Evolutionary conservation across 2,329 filamentous ascomycete species (phyloP).

Genomic region (Colletotrichum tropicicola): DNA sequence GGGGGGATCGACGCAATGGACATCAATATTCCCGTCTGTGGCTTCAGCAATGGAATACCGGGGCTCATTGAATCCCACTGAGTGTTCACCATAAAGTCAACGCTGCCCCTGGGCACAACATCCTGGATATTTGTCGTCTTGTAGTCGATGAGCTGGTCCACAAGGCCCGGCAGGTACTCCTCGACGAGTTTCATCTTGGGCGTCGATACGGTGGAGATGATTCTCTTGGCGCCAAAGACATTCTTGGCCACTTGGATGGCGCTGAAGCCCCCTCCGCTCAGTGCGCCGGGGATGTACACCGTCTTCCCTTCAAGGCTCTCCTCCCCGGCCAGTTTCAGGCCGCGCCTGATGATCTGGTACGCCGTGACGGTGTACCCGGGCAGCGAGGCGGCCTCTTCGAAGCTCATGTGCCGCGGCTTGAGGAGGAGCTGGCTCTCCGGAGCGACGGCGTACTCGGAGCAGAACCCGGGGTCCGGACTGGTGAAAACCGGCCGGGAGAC

Average conservation of each 20-base stretch:
- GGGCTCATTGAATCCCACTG: constrained; percentile 47
- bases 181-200: constrained; percentile 56
- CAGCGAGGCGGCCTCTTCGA: constrained; percentile 47
- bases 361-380: constrained; percentile 50
- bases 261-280: constrained; percentile 57
- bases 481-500: constrained; percentile 48
- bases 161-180: constrained; percentile 49
- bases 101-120: constrained; percentile 48
- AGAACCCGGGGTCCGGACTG: constrained; percentile 40
- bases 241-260: constrained; percentile 60
- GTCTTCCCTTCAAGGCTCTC: constrained; percentile 57
- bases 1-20: constrained; percentile 50
- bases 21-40: constrained; percentile 46
- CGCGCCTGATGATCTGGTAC: constrained; percentile 51
- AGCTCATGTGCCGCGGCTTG: constrained; percentile 42
- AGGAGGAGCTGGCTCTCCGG: constrained; percentile 43
- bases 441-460: constrained; percentile 50
- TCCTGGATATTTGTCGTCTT: constrained; percentile 47
- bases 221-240: constrained; percentile 53
- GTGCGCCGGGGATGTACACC: constrained; percentile 58
- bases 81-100: constrained; percentile 62
- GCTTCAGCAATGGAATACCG: constrained; percentile 50
- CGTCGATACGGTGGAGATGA: constrained; percentile 63
- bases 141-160: constrained; percentile 63
- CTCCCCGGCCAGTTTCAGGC: constrained; percentile 44